These are phyloP conservation scores for Clitopilus passeckerianus DNA, from an alignment of 768 basidiomycete species.

Conservation along the genomic window DNA sequence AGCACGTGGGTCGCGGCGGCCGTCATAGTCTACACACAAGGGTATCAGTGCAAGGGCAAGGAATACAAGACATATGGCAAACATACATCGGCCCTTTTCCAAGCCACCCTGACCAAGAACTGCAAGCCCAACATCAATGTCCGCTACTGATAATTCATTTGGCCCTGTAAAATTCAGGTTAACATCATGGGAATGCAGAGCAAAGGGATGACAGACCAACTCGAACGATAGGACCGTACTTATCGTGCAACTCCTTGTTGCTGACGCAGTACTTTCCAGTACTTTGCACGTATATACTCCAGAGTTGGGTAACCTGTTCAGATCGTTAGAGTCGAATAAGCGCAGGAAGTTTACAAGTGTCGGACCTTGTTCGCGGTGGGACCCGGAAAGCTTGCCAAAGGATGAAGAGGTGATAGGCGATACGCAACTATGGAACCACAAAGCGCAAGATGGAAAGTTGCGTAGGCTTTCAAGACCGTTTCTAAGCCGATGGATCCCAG, in stretches of 20 bases:
- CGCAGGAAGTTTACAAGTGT: not conserved
- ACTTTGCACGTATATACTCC: constrained; percentile 22
- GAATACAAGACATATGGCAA: not conserved
- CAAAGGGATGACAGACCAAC: constrained; percentile 30
- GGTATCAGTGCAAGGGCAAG: not conserved
- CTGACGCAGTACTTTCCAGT: constrained; percentile 38
- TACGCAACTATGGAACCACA: constrained; percentile 23
- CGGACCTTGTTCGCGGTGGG: constrained; percentile 17
- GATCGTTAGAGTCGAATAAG: not conserved
- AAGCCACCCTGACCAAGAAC: not conserved
- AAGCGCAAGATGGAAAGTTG: constrained; percentile 10
- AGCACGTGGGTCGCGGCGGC: not conserved
- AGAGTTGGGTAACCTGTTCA: constrained; percentile 27
- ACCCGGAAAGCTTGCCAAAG: constrained; percentile 30
- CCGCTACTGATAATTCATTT: constrained; percentile 36
- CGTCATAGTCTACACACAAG: not conserved
- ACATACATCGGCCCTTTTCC: not conserved
- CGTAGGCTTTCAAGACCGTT: constrained; percentile 3
- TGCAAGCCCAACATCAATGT: not conserved
- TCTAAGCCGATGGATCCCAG: constrained; percentile 1
- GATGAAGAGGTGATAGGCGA: constrained; percentile 32
- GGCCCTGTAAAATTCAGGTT: constrained; percentile 24
- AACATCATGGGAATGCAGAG: not conserved
- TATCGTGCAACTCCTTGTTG: constrained; percentile 37
- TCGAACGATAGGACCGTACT: constrained; percentile 51